Evolutionary conservation across 805 yeast genomes (phyloP), one percentile per base, ranked within the genome.

Genomic region (Metschnikowia picachoensis): DNA sequence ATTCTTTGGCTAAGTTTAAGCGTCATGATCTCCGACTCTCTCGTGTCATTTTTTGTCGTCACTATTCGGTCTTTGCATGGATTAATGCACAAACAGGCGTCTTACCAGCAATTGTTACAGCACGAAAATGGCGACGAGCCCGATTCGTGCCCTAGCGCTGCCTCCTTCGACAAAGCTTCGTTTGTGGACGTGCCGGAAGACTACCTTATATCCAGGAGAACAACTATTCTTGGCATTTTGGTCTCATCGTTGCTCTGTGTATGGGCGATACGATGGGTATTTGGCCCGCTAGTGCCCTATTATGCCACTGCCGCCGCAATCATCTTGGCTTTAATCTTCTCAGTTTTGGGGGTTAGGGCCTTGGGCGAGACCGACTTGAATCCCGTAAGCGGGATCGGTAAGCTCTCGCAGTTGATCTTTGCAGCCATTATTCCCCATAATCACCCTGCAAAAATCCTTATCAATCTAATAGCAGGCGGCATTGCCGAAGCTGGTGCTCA

Each of bases 401-500:
- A 92, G 66, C 70, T 92, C 28, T 91, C 97, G 1, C 99, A 92
- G 63, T 71, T 92, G 40, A 65, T 94, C 2, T 89, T 94, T 65
- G 96, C 97, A 0, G 60, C 89, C 11, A 73, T 92, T 6, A 76
- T 90, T 25, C 96, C 96, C 0, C 72, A 73, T 30, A 64, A 72
- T 37, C 86, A 83, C 47, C 95, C 95, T 1, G 90, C 95, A 2
- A 79, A 89, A 10, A 88, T 94, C 5, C 68, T 92, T 35, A 81
- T 89, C 37, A 94, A 92, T 60, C 70, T 92, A 40, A 85, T 92
- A 1, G 96, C 97, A 4, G 99, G 99, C 14, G 99, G 97, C 12
- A 83, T 92, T 35, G 95, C 98, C 1, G 99, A 92, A 68, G 97
- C 98, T 0, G 98, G 98, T 8, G 97, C 99, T 2, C 98, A 94